phyloP scores from a whole-genome alignment of 768 basidiomycete genomes.

The Tylopilus sp. region DNA sequence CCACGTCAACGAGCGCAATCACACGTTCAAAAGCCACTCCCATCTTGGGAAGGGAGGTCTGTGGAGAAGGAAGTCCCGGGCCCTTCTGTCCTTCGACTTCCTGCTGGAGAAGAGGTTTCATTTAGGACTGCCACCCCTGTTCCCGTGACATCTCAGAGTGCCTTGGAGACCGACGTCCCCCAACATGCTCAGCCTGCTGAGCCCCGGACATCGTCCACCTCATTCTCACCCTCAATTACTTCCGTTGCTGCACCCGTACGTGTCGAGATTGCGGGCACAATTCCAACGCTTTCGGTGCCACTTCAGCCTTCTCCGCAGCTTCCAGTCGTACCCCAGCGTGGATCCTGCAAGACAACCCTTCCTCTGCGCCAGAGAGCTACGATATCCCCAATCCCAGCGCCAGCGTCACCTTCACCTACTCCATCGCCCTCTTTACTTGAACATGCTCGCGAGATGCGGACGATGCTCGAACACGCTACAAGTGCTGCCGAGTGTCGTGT shows the following conservation, averaged over 20 bases:
- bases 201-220: conserved; percentile 3
- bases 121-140: background rate
- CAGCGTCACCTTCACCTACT: conserved; percentile 17
- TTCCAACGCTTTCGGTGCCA: background rate
- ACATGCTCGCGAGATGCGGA: conserved; percentile 63
- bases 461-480: conserved; percentile 62
- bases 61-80: conserved; percentile 6
- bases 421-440: conserved; percentile 34
- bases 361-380: conserved; percentile 5
- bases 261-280: background rate
- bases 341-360: conserved; percentile 14
- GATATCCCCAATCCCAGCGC: conserved; percentile 14
- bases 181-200: conserved; percentile 3
- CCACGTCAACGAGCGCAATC: conserved; percentile 30
- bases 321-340: conserved; percentile 6
- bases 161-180: conserved; percentile 4
- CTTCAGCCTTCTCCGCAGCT: conserved; percentile 1
- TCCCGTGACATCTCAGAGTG: conserved; percentile 5
- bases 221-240: conserved; percentile 2
- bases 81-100: conserved; percentile 5
- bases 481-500: conserved; percentile 81
- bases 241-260: conserved; percentile 1
- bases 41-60: conserved; percentile 18
- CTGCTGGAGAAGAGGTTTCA: conserved; percentile 3
- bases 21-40: conserved; percentile 18